phyloP scores from a whole-genome alignment of 805 yeast genomes.

The Candida multigemmis region DNA sequence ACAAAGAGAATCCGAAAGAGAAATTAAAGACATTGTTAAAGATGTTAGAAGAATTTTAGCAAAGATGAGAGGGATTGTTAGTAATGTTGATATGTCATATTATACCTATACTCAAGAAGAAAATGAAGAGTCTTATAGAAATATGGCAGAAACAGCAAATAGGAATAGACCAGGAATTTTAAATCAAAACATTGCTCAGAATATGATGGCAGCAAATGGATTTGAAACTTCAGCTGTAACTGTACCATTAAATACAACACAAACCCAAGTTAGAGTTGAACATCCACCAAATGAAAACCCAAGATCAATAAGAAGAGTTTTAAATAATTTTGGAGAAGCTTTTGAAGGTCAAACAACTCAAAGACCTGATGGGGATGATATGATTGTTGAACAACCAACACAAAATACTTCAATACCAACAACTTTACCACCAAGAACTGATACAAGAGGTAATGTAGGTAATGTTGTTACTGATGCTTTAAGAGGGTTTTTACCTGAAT shows the following conservation, averaged over 20 bases:
- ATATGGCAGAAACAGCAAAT: conserved; percentile 19
- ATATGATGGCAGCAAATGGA: conserved; percentile 17
- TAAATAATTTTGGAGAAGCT: background rate
- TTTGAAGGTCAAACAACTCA: conserved; percentile 1
- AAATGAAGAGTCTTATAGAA: background rate
- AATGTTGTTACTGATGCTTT: conserved; percentile 6
- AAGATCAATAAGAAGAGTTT: no score
- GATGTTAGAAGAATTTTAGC: conserved; percentile 19
- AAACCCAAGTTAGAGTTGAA: background rate
- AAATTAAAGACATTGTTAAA: conserved; percentile 13
- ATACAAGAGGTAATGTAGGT: conserved; percentile 1
- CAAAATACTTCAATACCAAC: background rate
- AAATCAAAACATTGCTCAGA: conserved; percentile 28
- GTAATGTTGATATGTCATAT: no score
- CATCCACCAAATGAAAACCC: no score
- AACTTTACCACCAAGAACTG: background rate
- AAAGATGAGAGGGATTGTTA: conserved; percentile 12
- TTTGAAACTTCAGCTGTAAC: background rate
- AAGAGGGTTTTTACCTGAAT: conserved; percentile 8
- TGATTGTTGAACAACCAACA: no score
- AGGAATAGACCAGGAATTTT: conserved; percentile 24
- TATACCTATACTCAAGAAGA: background rate
- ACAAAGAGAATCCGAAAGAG: conserved; percentile 16
- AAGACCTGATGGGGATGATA: conserved; percentile 3
- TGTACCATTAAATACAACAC: background rate